A percentile compares a stretch with the other conserved stretches of the same genome.
These are phyloP conservation scores for Raffaelea deltoideospora DNA, from an alignment of 2,329 filamentous ascomycete genomes.

Conservation along the genomic window DNA sequence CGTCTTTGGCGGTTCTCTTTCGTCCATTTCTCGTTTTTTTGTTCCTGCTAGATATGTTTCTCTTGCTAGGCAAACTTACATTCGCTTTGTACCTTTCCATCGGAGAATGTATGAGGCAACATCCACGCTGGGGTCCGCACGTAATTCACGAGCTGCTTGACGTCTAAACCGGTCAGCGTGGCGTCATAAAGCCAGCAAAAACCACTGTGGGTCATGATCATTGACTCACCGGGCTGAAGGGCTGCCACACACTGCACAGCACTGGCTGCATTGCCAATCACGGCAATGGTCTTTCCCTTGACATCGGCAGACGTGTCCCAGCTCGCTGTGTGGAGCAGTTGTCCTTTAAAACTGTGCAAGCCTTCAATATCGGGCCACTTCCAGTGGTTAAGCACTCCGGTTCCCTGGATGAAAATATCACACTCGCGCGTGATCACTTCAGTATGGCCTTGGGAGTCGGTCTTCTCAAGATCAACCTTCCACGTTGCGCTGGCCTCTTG, in stretches of 20 bases:
- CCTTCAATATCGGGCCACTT: slow-evolving; percentile 33
- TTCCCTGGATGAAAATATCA: slow-evolving; percentile 22
- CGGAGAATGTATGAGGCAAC: slow-evolving; percentile 23
- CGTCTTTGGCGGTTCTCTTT: not conserved
- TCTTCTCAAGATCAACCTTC: slow-evolving; percentile 18
- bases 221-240: slow-evolving; percentile 25
- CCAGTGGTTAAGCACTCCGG: slow-evolving; percentile 43
- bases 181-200: no score
- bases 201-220: no score
- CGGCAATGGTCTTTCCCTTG: slow-evolving; percentile 29
- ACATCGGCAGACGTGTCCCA: slow-evolving; percentile 42
- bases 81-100: slow-evolving; percentile 16
- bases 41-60: slow-evolving; percentile 26
- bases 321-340: slow-evolving; percentile 33
- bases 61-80: slow-evolving; percentile 16
- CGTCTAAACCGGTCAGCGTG: no score
- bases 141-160: slow-evolving; percentile 28
- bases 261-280: slow-evolving; percentile 41
- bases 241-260: slow-evolving; percentile 36
- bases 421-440: slow-evolving; percentile 8
- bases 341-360: slow-evolving; percentile 28
- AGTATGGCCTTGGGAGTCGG: slow-evolving; percentile 10
- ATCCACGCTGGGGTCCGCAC: slow-evolving; percentile 27
- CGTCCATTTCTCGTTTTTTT: no score
- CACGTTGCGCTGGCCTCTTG: slow-evolving; percentile 24